Percentiles rank a stretch among this genome's conserved stretches.
These are phyloP conservation scores for Halophytophthora polymorphica DNA, from an alignment of 352 stramenopile species.

Conservation along the genomic window DNA sequence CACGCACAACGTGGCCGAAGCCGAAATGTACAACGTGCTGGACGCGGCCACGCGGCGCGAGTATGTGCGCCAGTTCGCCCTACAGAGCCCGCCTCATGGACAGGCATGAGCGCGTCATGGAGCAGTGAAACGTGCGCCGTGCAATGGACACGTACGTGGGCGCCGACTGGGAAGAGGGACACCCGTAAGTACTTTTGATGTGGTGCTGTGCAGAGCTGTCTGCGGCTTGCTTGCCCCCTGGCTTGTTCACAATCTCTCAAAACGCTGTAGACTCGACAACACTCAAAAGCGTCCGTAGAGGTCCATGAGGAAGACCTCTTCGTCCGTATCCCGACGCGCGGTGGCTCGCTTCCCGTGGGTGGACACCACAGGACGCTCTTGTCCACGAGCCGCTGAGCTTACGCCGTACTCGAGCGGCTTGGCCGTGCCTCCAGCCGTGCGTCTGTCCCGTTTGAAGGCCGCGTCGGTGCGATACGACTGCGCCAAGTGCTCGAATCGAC, in stretches of 20 bases:
- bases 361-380: slow-evolving; percentile 5
- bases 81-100: background rate
- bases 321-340: slow-evolving; percentile 6
- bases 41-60: slow-evolving; percentile 40
- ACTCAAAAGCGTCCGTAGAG: slow-evolving; percentile 31
- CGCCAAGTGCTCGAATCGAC: background rate
- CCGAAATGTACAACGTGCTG: slow-evolving; percentile 66
- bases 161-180: no score
- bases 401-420: slow-evolving; percentile 3
- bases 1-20: slow-evolving; percentile 39
- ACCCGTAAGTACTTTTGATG: background rate
- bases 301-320: slow-evolving; percentile 27
- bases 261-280: no score
- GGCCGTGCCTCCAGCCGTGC: background rate
- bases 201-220: background rate
- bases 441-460: background rate
- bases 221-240: no score
- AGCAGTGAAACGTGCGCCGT: no score
- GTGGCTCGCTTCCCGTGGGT: background rate
- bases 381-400: slow-evolving; percentile 6
- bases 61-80: slow-evolving; percentile 39
- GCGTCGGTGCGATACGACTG: background rate
- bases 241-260: no score
- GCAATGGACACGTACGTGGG: background rate
- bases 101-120: background rate